These are phyloP conservation scores for Chaetomidium leptoderma DNA, from an alignment of 495 filamentous ascomycete genomes.

Conservation along the genomic window DNA sequence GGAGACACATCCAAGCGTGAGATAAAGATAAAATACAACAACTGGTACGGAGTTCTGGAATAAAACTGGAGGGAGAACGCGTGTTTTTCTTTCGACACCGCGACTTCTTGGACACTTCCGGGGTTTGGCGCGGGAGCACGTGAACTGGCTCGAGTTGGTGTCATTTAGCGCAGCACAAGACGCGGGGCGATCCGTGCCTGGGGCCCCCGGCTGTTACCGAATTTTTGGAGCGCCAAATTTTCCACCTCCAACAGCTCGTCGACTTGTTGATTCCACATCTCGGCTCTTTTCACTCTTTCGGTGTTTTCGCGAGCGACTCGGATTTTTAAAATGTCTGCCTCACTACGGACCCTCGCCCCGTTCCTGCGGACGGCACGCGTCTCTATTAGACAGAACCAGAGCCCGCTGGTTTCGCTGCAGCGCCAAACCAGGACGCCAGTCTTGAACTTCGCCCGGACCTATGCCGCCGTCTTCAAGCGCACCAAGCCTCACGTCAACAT, in stretches of 20 bases:
- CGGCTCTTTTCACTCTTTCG: constrained; percentile 31
- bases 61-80: too few relatives aligned
- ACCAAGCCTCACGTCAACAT: constrained; percentile 98
- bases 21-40: too few relatives aligned
- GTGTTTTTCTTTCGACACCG: too few relatives aligned
- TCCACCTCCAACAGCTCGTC: constrained; percentile 11
- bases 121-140: not conserved
- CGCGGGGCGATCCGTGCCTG: constrained; percentile 14
- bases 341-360: constrained; percentile 62
- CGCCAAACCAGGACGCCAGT: constrained; percentile 62
- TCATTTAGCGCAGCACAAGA: constrained; percentile 9
- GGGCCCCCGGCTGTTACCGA: constrained; percentile 2
- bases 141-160: not conserved
- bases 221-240: constrained; percentile 26
- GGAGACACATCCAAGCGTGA: too few relatives aligned
- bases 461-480: constrained; percentile 83
- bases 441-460: constrained; percentile 62
- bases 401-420: constrained; percentile 57
- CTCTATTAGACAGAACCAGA: constrained; percentile 59
- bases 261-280: constrained; percentile 20
- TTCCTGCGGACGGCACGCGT: constrained; percentile 64
- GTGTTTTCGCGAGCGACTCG: constrained; percentile 28
- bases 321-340: constrained; percentile 57
- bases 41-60: too few relatives aligned
- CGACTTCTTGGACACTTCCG: not conserved